phyloP scores from a whole-genome alignment of 2,329 filamentous ascomycete genomes.

The Ascochyta clinopodiicola region DNA sequence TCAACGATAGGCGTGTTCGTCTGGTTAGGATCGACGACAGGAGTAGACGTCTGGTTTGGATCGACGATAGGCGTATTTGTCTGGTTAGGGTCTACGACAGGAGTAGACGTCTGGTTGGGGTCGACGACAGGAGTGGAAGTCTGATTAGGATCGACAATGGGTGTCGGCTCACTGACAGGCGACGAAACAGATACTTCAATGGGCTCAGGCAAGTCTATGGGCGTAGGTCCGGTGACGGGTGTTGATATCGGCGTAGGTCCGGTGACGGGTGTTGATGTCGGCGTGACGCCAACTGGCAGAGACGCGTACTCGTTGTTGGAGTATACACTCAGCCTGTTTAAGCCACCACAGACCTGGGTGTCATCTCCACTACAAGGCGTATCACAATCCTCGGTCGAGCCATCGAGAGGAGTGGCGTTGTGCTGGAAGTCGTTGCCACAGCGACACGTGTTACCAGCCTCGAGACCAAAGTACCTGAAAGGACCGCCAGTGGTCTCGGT shows the following conservation, averaged over 20 bases:
- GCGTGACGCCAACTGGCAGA: neutral
- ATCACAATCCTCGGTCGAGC: neutral
- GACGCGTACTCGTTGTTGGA: neutral
- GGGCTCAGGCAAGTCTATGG: no score
- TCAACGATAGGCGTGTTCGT: neutral
- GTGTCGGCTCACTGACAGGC: no score
- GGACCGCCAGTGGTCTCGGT: neutral
- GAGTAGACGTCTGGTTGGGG: no score
- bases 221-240: neutral
- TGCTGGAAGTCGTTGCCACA: constrained; percentile 10
- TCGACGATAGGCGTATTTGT: no score
- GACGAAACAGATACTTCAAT: no score
- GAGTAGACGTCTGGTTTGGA: neutral
- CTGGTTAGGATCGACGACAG: no score
- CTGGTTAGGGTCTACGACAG: no score
- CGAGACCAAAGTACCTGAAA: constrained; percentile 18
- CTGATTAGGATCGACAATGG: no score
- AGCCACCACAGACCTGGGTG: constrained; percentile 3
- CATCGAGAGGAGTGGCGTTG: neutral
- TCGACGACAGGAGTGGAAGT: no score
- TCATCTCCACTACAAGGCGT: neutral
- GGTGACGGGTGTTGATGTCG: neutral
- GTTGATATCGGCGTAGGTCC: neutral
- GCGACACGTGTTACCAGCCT: constrained; percentile 6
- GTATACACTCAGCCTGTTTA: constrained; percentile 2